These are phyloP conservation scores for Daldinia decipiens DNA, from an alignment of 495 filamentous ascomycete species.

Conservation along the genomic window DNA sequence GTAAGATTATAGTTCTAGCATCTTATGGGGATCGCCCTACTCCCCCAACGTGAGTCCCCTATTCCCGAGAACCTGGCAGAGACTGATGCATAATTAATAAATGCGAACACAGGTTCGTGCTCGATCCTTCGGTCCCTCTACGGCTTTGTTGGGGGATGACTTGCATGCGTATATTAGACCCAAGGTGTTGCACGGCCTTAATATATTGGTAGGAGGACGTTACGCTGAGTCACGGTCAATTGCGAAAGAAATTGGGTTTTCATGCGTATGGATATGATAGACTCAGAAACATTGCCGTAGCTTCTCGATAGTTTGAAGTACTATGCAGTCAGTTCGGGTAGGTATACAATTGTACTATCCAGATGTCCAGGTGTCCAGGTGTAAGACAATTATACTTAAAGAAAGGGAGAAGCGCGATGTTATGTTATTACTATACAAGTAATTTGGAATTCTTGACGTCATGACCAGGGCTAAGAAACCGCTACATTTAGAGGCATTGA, in stretches of 20 bases:
- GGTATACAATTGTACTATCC: constrained; percentile 13
- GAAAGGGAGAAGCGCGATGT: constrained; percentile 9
- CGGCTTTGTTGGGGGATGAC: constrained; percentile 40
- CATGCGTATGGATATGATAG: constrained; percentile 26
- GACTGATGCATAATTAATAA: constrained; percentile 24
- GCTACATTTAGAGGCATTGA: not conserved
- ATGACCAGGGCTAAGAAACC: not conserved
- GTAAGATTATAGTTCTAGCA: constrained; percentile 39
- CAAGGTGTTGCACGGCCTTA: constrained; percentile 29
- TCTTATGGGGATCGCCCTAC: constrained; percentile 24
- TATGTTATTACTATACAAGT: constrained; percentile 5
- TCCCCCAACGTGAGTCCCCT: constrained; percentile 14
- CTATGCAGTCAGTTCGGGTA: constrained; percentile 15
- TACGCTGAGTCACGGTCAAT: constrained; percentile 16
- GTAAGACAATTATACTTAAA: not conserved
- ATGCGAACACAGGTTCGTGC: constrained; percentile 37
- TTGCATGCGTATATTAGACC: constrained; percentile 28
- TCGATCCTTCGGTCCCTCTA: constrained; percentile 43
- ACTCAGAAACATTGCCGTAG: constrained; percentile 34
- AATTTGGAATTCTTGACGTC: constrained; percentile 26
- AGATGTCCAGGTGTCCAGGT: not conserved
- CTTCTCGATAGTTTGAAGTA: constrained; percentile 31
- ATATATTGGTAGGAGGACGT: constrained; percentile 18
- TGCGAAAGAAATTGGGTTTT: constrained; percentile 23
- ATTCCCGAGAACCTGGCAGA: constrained; percentile 32